phyloP scores from a whole-genome alignment of 2,329 filamentous ascomycete genomes.

The Fusarium udum region DNA sequence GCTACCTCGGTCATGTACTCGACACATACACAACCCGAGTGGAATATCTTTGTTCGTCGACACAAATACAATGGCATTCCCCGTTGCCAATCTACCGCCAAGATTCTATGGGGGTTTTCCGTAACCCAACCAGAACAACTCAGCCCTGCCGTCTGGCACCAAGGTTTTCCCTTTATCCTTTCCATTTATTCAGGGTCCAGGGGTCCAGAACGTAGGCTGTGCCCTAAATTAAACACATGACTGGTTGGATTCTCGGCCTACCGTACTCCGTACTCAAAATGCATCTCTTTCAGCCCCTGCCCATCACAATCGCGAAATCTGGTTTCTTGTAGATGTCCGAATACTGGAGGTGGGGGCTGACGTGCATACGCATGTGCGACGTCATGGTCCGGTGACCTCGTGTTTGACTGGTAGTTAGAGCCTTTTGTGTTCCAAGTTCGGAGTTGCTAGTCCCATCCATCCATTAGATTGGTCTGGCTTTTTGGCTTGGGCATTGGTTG shows the following conservation, averaged over 20 bases:
- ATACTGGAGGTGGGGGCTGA: conserved; percentile 32
- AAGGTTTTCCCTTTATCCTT: background rate
- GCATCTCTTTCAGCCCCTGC: conserved; percentile 15
- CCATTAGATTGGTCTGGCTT: conserved; percentile 7
- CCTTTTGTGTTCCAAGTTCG: conserved; percentile 9
- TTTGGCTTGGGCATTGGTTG: conserved; percentile 24
- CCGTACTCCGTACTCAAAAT: background rate
- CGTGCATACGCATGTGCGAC: conserved; percentile 42
- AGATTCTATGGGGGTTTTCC: conserved; percentile 13
- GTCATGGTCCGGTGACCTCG: conserved; percentile 36
- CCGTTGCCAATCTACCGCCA: conserved; percentile 1
- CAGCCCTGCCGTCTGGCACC: conserved; percentile 29
- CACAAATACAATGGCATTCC: background rate
- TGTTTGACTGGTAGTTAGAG: conserved; percentile 4
- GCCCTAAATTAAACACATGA: conserved; percentile 4
- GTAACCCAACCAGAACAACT: conserved; percentile 28
- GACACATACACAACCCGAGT: background rate
- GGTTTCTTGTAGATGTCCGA: conserved; percentile 31
- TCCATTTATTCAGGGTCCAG: conserved; percentile 32
- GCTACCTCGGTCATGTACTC: background rate
- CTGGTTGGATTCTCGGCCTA: conserved; percentile 3
- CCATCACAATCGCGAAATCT: conserved; percentile 30
- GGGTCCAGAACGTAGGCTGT: conserved; percentile 24
- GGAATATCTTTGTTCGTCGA: background rate
- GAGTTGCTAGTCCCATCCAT: conserved; percentile 6